Conservation (phyloP, 2,329 filamentous ascomycete species). For the Ascocoryne sarcoides region DNA sequence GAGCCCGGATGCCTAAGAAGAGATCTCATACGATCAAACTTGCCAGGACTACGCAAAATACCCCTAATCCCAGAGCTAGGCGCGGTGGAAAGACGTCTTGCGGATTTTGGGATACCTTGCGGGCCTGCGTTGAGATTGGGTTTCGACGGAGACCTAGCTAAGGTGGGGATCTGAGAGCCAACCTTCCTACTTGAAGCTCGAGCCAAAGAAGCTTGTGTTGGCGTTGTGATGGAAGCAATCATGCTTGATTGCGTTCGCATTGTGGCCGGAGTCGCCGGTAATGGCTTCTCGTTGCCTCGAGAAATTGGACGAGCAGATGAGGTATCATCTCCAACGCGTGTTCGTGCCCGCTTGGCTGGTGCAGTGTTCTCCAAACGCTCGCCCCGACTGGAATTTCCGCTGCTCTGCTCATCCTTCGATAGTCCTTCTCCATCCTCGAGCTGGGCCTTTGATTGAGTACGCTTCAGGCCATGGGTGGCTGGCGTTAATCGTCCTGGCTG, state of each 20-base stretch:
- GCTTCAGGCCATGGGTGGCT: constrained; percentile 36
- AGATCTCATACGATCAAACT: constrained; percentile 45
- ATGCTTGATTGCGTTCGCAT: constrained; percentile 38
- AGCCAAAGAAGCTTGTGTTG: constrained; percentile 66
- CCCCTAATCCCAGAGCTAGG: constrained; percentile 23
- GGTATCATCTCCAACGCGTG: constrained; percentile 58
- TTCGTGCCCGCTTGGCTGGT: constrained; percentile 65
- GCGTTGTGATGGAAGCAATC: constrained; percentile 57
- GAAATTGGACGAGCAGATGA: constrained; percentile 55
- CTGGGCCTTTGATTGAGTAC: constrained; percentile 49
- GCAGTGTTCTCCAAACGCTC: constrained; percentile 25
- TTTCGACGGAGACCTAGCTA: constrained; percentile 48
- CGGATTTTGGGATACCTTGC: constrained; percentile 44
- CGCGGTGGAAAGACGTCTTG: constrained; percentile 32
- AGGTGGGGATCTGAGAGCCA: constrained; percentile 36
- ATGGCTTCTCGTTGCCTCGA: constrained; percentile 38
- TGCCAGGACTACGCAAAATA: constrained; percentile 19
- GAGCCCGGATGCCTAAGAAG: constrained; percentile 37
- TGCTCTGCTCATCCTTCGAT: constrained; percentile 26
- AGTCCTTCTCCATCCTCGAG: constrained; percentile 23
- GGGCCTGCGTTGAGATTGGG: constrained; percentile 34
- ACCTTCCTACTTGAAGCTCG: constrained; percentile 48
- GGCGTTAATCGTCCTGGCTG: constrained; percentile 46
- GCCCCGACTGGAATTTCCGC: not conserved
- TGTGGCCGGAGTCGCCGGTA: constrained; percentile 34